Base-by-base conservation (phyloP, 2,329 filamentous ascomycete genomes). In the Fusarium papillatum region DNA sequence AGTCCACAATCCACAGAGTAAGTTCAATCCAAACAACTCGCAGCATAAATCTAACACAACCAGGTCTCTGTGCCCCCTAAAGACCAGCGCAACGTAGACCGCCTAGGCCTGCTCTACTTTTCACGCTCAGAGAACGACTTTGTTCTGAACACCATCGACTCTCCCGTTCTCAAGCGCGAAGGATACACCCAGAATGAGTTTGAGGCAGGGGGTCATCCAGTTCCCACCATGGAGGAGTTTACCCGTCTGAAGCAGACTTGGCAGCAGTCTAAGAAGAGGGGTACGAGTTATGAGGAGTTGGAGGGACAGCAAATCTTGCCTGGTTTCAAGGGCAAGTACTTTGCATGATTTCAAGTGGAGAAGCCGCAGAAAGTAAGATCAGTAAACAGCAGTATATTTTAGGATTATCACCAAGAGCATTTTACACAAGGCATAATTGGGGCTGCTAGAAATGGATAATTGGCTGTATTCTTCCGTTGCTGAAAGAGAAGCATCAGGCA, bases 41-140 rank as follows among this genome's bases (percentile, higher is more conserved):
- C n/a, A 41, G 26, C 4, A n/a, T 13, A 34, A 34, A 14, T 22
- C 60, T 63, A 17, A 63, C 26, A 8, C 19, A 29, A 24, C 22
- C 17, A 84, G 82, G 83, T 84, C 0, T 82, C 83, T 1, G 80
- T 83, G 2, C 84, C 84, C 1, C 85, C 85, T 3, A 82, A 82
- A 53, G 85, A 86, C 69, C 85, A 86, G 69, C 78, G 85, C 1
- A 80, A 88, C 64, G 83, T 87, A 4, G 86, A 88, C 64, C 85
- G 88, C 1, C 82, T 89, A 0, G 88, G 88, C 0, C 78, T 90
- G 7, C 75, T 90, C 43, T 90, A 89, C 72, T 89, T 90, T 79
- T 86, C 88, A 2, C 85, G 88, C 0, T 83, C 84, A 3, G 81
- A 85, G 64, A 85, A 86, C 39, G 82, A 84, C 31, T 78, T 86